Percentiles rank a stretch among this genome's conserved stretches.
Conservation (phyloP, 2,329 filamentous ascomycete species). For the Phyllosticta citrichinensis region DNA sequence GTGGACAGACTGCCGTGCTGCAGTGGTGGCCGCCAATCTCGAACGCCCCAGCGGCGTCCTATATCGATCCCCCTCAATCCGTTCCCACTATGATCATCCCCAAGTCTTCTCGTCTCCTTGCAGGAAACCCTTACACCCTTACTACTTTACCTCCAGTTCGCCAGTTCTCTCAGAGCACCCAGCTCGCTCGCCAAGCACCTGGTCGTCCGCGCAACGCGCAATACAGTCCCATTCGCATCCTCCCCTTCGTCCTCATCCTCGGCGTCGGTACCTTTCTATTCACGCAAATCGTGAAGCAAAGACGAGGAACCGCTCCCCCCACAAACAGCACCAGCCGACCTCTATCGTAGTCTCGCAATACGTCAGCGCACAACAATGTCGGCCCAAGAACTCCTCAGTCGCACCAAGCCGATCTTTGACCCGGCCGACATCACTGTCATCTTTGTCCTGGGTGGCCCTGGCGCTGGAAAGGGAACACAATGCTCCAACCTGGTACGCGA, state of each 20-base stretch:
- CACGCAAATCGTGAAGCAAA: conserved; percentile 36
- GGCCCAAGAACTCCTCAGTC: conserved; percentile 23
- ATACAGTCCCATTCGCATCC: conserved; percentile 31
- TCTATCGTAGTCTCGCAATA: neutral
- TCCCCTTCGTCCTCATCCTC: conserved; percentile 40
- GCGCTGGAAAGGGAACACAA: conserved; percentile 93
- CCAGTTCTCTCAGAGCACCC: conserved; percentile 18
- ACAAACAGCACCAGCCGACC: conserved; percentile 9
- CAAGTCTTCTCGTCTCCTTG: conserved; percentile 14
- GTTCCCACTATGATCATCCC: conserved; percentile 22
- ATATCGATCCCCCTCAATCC: conserved; percentile 11
- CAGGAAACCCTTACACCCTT: conserved; percentile 9
- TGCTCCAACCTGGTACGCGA: conserved; percentile 78
- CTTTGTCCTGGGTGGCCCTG: conserved; percentile 92
- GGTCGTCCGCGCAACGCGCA: conserved; percentile 18
- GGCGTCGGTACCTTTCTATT: conserved; percentile 35
- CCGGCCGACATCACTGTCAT: conserved; percentile 74
- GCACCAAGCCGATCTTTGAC: conserved; percentile 61
- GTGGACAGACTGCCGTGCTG: neutral
- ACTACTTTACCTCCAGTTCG: conserved; percentile 12
- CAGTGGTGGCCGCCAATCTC: neutral
- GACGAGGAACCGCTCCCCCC: conserved; percentile 25
- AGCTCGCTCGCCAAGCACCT: conserved; percentile 11
- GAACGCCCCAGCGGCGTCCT: neutral
- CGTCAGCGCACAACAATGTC: conserved; percentile 1